These are phyloP conservation scores for Yamadazyma taylorii DNA, from an alignment of 1,139 yeast genomes.

Conservation along the genomic window DNA sequence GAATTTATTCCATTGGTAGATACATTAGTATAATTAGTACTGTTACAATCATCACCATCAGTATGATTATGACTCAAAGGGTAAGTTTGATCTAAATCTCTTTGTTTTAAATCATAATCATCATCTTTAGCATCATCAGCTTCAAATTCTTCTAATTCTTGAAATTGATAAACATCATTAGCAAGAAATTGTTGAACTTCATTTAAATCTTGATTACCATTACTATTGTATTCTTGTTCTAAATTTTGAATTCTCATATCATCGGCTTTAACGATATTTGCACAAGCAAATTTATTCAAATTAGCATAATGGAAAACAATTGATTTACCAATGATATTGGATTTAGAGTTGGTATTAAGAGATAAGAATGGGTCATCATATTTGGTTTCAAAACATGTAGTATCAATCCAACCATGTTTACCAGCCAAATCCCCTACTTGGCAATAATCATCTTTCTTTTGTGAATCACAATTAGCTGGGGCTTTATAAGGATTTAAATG, in stretches of 20 bases:
- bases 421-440: constrained; percentile 66
- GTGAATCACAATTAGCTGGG: constrained; percentile 41
- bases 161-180: constrained; percentile 19
- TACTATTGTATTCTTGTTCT: constrained; percentile 23
- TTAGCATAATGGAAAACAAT: constrained; percentile 53
- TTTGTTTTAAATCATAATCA: constrained; percentile 13
- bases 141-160: constrained; percentile 18
- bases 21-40: constrained; percentile 14
- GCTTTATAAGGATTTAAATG: constrained; percentile 58
- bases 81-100: constrained; percentile 7
- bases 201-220: constrained; percentile 20
- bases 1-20: constrained; percentile 11
- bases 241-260: constrained; percentile 25
- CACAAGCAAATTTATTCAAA: constrained; percentile 56
- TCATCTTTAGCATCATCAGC: constrained; percentile 13
- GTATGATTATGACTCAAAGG: constrained; percentile 11
- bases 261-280: constrained; percentile 45
- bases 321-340: constrained; percentile 53
- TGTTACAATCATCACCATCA: constrained; percentile 8
- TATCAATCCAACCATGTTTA: constrained; percentile 58
- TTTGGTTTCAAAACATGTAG: constrained; percentile 54
- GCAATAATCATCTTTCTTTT: constrained; percentile 51
- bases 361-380: constrained; percentile 57
- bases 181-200: constrained; percentile 22
- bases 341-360: constrained; percentile 44